Evolutionary conservation across 164 flowering plant species (phyloP).

Genomic region (Buxus sempervirens): DNA sequence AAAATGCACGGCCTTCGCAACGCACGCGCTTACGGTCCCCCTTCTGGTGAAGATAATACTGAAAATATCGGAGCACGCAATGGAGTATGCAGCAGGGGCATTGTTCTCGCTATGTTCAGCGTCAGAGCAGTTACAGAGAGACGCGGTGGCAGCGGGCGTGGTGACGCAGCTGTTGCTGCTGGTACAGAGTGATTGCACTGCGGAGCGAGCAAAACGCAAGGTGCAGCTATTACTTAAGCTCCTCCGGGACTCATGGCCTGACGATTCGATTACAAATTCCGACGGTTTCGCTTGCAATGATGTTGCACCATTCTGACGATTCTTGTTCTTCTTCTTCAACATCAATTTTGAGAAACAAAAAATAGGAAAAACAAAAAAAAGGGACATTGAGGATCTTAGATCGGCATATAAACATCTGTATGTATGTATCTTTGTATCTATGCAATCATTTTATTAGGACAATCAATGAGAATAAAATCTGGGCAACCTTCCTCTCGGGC

Average conservation of each 20-base stretch:
- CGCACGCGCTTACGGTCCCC: slow-evolving; percentile 71
- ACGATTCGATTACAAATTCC: slow-evolving; percentile 52
- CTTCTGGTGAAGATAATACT: slow-evolving; percentile 66
- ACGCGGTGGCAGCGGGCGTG: slow-evolving; percentile 78
- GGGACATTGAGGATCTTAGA: not conserved
- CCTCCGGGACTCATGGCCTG: slow-evolving; percentile 80
- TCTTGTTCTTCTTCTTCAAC: slow-evolving; percentile 3
- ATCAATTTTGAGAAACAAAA: slow-evolving; percentile 13
- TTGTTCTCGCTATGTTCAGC: slow-evolving; percentile 63
- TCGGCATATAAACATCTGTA: slow-evolving; percentile 27
- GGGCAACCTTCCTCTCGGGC: too few species aligned
- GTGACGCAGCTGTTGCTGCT: slow-evolving; percentile 78
- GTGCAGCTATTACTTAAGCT: slow-evolving; percentile 80
- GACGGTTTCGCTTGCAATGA: slow-evolving; percentile 75
- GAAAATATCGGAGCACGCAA: slow-evolving; percentile 77
- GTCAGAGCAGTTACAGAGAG: slow-evolving; percentile 55
- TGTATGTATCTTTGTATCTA: slow-evolving; percentile 28
- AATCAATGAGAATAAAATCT: too few species aligned
- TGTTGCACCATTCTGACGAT: slow-evolving; percentile 51
- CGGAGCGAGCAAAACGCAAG: slow-evolving; percentile 83
- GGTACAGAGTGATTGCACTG: slow-evolving; percentile 94
- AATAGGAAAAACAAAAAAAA: not conserved
- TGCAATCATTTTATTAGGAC: slow-evolving; percentile 17
- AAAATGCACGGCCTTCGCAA: slow-evolving; percentile 66
- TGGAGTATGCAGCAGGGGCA: slow-evolving; percentile 91